These are phyloP conservation scores for Elsinoe batatas DNA, from an alignment of 2,329 filamentous ascomycete genomes.

Conservation along the genomic window DNA sequence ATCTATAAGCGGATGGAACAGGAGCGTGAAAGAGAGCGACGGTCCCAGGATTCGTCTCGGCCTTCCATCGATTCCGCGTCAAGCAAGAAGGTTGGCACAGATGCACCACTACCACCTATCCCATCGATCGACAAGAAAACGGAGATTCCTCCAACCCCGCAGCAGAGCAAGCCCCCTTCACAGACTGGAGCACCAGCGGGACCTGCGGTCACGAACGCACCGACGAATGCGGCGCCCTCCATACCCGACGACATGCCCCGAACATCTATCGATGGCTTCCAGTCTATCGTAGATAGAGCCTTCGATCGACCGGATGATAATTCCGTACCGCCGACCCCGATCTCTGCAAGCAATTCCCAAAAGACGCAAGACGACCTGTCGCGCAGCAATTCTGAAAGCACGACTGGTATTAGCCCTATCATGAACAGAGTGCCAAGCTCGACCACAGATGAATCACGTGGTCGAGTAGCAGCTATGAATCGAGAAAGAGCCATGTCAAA, in stretches of 20 bases:
- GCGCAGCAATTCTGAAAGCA: constrained; percentile 54
- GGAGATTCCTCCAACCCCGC: neutral
- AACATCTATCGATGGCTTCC: constrained; percentile 34
- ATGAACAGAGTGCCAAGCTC: constrained; percentile 47
- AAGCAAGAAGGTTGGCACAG: neutral
- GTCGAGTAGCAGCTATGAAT: constrained; percentile 26
- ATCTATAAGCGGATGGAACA: constrained; percentile 65
- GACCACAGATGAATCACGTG: constrained; percentile 29
- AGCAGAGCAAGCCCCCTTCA: neutral
- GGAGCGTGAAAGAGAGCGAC: constrained; percentile 48
- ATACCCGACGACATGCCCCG: constrained; percentile 7
- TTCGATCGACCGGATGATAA: constrained; percentile 50
- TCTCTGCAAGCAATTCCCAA: constrained; percentile 35
- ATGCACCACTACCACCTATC: neutral
- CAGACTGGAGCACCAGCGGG: too few species aligned
- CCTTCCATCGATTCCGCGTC: constrained; percentile 44
- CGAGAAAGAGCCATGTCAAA: constrained; percentile 39
- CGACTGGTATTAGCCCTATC: constrained; percentile 55
- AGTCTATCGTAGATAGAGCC: constrained; percentile 53
- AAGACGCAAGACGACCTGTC: constrained; percentile 34
- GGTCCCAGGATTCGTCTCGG: constrained; percentile 48
- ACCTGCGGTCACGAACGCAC: neutral
- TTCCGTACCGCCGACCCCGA: constrained; percentile 42
- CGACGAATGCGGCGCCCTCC: neutral
- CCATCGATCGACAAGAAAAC: constrained; percentile 15